Evolutionary conservation across 1,284 basidiomycete species (phyloP).

Genomic region (Inonotus obliquus): DNA sequence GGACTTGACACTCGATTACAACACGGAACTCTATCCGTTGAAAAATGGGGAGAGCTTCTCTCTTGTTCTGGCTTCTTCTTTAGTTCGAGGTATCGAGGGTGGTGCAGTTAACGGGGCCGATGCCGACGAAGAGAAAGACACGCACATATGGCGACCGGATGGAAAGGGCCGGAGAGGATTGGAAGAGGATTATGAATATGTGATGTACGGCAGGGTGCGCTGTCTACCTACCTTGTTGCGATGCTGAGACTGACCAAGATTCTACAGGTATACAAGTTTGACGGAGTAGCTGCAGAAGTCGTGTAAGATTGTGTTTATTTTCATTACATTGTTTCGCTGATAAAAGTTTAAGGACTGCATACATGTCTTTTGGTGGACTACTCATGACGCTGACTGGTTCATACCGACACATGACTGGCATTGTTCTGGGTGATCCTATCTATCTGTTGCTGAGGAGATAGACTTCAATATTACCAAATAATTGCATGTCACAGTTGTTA

Average conservation of each 20-base stretch:
- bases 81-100: constrained; percentile 58
- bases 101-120: constrained; percentile 36
- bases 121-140: constrained; percentile 64
- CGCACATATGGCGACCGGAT: constrained; percentile 84
- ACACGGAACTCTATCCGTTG: constrained; percentile 82
- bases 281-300: constrained; percentile 77
- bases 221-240: constrained; percentile 1
- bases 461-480: constrained; percentile 14
- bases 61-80: constrained; percentile 80
- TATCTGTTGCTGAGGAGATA: constrained; percentile 86
- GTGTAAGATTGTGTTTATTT: constrained; percentile 44
- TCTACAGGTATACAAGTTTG: constrained; percentile 91
- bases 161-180: constrained; percentile 82
- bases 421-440: constrained; percentile 91
- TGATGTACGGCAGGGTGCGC: constrained; percentile 96
- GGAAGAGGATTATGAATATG: constrained; percentile 97
- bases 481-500: no score
- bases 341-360: constrained; percentile 68
- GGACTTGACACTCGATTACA: constrained; percentile 88
- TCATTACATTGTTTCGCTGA: constrained; percentile 13
- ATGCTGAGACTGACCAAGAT: neutral
- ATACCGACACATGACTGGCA: constrained; percentile 87
- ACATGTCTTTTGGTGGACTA: constrained; percentile 95
- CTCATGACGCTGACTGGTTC: constrained; percentile 93
- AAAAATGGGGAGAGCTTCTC: constrained; percentile 71